These are phyloP conservation scores for Mangifera indica DNA, from an alignment of 345 rosid genomes.

Conservation along the genomic window DNA sequence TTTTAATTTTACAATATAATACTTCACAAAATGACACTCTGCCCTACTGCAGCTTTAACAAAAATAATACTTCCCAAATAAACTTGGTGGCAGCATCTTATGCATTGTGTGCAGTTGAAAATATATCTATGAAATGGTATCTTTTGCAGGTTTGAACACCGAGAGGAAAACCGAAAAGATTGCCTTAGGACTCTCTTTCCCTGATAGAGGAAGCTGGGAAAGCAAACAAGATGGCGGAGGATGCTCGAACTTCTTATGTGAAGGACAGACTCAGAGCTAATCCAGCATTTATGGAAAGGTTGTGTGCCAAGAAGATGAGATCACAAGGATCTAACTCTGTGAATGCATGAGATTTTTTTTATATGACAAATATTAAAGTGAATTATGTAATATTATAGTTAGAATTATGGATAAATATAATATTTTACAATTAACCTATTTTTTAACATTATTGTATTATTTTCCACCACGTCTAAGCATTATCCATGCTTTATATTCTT, in stretches of 20 bases:
- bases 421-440: too few species aligned
- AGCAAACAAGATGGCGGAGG: conserved; percentile 74
- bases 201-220: conserved; percentile 86
- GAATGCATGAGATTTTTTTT: conserved; percentile 34
- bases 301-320: conserved; percentile 57
- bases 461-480: too few species aligned
- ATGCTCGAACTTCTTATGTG: conserved; percentile 64
- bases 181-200: conserved; percentile 77
- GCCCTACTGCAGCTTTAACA: too few species aligned
- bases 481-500: too few species aligned
- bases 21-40: too few species aligned
- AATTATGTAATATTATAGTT: too few species aligned
- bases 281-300: conserved; percentile 84
- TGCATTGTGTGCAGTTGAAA: neutral
- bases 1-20: too few species aligned
- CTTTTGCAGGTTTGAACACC: conserved; percentile 75
- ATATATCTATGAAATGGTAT: neutral
- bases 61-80: neutral
- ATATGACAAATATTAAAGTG: too few species aligned
- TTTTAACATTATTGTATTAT: too few species aligned
- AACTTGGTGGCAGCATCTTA: neutral
- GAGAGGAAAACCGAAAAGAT: conserved; percentile 96
- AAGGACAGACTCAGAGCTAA: conserved; percentile 76
- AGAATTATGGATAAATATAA: too few species aligned
- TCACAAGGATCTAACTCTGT: conserved; percentile 38